Evolutionary conservation across 805 yeast genomes (phyloP), one percentile per base, ranked within the genome.

Genomic region (Wickerhamomyces pijperi): DNA sequence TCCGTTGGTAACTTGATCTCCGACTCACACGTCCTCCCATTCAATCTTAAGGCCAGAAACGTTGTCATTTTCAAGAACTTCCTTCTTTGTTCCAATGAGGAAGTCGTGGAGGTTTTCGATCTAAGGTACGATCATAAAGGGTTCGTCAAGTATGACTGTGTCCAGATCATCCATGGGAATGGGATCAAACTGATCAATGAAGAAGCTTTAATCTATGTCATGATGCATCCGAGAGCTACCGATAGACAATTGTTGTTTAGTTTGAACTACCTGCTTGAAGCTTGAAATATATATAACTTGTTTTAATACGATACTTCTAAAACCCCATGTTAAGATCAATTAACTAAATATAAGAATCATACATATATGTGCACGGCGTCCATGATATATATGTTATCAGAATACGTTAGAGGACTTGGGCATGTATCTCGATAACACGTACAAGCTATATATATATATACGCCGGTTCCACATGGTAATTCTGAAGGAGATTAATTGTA

Each of bases 111-210:
- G 51, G 66, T 85, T 3, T 76, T 87, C 63, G 68, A 76, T 28
- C 61, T 80, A 19, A 68, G 70, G 35, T 70, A 65, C 43, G 57
- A 59, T 38, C 66, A 67, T 16, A 39, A 48, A 3, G 55, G 56
- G 2, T 50, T 65, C 39, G 45, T 54, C 19, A 53, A 55, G 29
- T 47, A 65, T 18, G 70, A 69, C 28, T 70, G 80, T 12, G 64
- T 72, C 18, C 94, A 85, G 54, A 79, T 83, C 4, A 67, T 85
- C 32, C 70, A 77, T 3, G 90, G 90, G 18, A 80, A 78, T 52
- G 83, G 76, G 47, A 71, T 84, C 25, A 55, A 58, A 19, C 50
- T 68, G 18, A 40, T 74, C n/a, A 70, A 65, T 39, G 58, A 57
- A 4, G 5, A 16, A 5, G 18, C 19, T 31, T 31, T 31, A 13